Conservation (phyloP, 148 eudicot species). For the Mesembryanthemum crystallinum region DNA sequence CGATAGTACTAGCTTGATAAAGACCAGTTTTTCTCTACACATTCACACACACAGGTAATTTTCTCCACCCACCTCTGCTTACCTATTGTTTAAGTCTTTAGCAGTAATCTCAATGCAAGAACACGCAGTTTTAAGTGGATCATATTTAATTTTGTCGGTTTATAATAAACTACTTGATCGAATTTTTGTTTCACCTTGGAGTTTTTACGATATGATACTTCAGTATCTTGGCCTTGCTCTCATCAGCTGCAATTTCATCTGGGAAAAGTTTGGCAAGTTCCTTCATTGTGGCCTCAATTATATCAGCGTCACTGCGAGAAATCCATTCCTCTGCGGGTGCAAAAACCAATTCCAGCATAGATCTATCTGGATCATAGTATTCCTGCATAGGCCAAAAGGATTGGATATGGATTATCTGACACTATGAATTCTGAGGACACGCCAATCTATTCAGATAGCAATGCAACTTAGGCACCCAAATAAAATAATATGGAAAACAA, state of each 20-base stretch:
- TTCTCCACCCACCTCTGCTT: not conserved
- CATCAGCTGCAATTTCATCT: slow-evolving; percentile 90
- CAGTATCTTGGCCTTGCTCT: slow-evolving; percentile 93
- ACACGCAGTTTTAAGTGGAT: not conserved
- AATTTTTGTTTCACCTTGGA: slow-evolving; percentile 61
- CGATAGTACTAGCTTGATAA: not conserved
- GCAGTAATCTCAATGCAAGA: not conserved
- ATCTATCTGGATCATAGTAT: slow-evolving; percentile 75
- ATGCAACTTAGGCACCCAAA: not conserved
- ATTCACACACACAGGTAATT: not conserved
- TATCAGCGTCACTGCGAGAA: slow-evolving; percentile 69
- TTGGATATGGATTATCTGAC: not conserved
- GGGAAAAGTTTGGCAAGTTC: slow-evolving; percentile 96
- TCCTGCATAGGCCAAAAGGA: slow-evolving; percentile 48
- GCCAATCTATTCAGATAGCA: not conserved
- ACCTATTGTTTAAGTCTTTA: not conserved
- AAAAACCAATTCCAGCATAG: slow-evolving; percentile 97
- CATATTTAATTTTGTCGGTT: not conserved
- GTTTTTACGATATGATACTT: slow-evolving; percentile 95
- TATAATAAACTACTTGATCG: not conserved
- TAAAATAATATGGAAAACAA: not conserved
- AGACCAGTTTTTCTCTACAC: not conserved
- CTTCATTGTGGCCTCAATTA: slow-evolving; percentile 91
- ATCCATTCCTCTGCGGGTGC: slow-evolving; percentile 99
- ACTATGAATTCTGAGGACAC: not conserved